Conservation (phyloP, 306 rosid species). For the Dalbergia cochinchinensis region DNA sequence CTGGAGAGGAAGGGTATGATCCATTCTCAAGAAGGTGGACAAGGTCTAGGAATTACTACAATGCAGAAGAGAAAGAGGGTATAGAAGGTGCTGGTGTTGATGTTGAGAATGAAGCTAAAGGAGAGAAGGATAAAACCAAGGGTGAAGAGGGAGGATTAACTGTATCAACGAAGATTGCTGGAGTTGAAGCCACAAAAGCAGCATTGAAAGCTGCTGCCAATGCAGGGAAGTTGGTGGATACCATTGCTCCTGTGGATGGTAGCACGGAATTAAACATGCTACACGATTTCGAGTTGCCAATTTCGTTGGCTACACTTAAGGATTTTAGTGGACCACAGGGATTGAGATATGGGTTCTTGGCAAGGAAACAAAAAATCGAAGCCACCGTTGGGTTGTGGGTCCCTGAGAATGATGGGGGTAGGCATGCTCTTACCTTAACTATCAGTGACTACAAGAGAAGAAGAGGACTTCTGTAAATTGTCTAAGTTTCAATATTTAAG, state of each 20-base stretch:
- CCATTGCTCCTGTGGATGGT: slow-evolving; percentile 61
- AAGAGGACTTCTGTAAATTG: slow-evolving; percentile 65
- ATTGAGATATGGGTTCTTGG: slow-evolving; percentile 54
- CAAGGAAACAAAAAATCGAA: slow-evolving; percentile 69
- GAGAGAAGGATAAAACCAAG: slow-evolving; percentile 33
- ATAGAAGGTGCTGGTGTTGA: slow-evolving; percentile 26
- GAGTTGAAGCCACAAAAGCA: slow-evolving; percentile 49
- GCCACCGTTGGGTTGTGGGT: slow-evolving; percentile 63
- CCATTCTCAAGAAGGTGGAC: slow-evolving; percentile 80
- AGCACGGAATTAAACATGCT: slow-evolving; percentile 57
- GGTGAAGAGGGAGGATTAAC: neutral
- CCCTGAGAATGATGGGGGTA: slow-evolving; percentile 56
- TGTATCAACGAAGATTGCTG: slow-evolving; percentile 33
- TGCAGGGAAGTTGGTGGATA: slow-evolving; percentile 71
- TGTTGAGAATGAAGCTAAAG: slow-evolving; percentile 29
- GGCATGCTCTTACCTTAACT: slow-evolving; percentile 57
- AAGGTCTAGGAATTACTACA: slow-evolving; percentile 66
- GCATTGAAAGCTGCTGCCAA: slow-evolving; percentile 67
- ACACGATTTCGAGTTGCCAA: slow-evolving; percentile 65
- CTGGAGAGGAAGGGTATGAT: slow-evolving; percentile 72
- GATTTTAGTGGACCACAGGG: slow-evolving; percentile 63
- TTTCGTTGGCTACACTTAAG: slow-evolving; percentile 60
- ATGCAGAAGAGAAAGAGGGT: slow-evolving; percentile 40
- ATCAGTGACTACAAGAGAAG: slow-evolving; percentile 75
- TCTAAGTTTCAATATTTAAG: neutral